Conservation (phyloP, 306 rosid species). For the Cyamopsis tetragonoloba region DNA sequence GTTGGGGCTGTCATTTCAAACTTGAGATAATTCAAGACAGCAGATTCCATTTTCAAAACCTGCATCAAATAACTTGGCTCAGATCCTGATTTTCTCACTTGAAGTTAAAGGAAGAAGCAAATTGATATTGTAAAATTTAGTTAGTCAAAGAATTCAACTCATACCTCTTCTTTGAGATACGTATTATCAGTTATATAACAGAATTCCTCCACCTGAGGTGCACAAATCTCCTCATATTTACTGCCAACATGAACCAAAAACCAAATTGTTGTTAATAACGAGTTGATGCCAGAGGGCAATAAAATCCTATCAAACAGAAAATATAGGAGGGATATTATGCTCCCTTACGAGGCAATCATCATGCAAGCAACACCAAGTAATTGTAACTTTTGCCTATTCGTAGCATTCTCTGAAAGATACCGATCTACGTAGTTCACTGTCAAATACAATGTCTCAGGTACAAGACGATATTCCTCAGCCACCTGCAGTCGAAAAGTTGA, state of each 20-base stretch:
- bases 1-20: slow-evolving; percentile 92
- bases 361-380: slow-evolving; percentile 84
- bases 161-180: slow-evolving; percentile 79
- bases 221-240: slow-evolving; percentile 88
- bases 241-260: slow-evolving; percentile 34
- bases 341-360: slow-evolving; percentile 94
- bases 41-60: slow-evolving; percentile 87
- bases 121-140: not conserved
- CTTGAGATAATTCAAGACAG: slow-evolving; percentile 73
- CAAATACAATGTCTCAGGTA: slow-evolving; percentile 83
- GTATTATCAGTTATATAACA: slow-evolving; percentile 92
- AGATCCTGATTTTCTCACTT: not conserved
- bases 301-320: not conserved
- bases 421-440: slow-evolving; percentile 81
- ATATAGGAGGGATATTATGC: not conserved
- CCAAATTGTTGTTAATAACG: not conserved
- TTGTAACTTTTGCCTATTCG: slow-evolving; percentile 72
- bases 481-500: slow-evolving; percentile 43
- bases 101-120: not conserved
- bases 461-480: slow-evolving; percentile 87
- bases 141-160: not conserved
- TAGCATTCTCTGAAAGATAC: slow-evolving; percentile 75
- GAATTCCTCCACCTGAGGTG: slow-evolving; percentile 90
- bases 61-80: slow-evolving; percentile 26
- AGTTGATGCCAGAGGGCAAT: not conserved